Conservation (phyloP, 495 filamentous ascomycete species). For the Penicillium turbatum region DNA sequence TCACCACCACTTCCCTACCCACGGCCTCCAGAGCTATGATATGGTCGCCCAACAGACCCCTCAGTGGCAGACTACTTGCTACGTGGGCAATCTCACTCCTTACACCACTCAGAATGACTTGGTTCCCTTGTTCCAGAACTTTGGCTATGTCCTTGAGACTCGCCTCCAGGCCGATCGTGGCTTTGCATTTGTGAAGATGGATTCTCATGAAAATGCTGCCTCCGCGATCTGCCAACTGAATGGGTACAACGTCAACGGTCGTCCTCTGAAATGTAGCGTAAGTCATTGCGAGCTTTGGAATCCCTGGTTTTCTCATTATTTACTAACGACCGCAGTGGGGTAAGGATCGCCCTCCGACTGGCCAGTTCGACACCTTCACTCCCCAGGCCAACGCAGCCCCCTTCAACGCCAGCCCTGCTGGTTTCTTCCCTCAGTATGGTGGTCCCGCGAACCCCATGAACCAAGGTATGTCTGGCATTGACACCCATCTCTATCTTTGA, state of each 20-base stretch:
- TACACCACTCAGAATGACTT: conserved; percentile 97
- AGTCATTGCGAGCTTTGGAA: conserved; percentile 33
- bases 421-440: conserved; percentile 90
- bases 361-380: conserved; percentile 77
- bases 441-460: conserved; percentile 70
- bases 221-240: conserved; percentile 98
- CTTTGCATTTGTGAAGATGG: conserved; percentile 99
- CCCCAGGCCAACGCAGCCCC: conserved; percentile 53
- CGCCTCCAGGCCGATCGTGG: conserved; percentile 97
- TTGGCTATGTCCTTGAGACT: conserved; percentile 94
- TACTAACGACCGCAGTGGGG: conserved; percentile 70
- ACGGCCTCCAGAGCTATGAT: conserved; percentile 94
- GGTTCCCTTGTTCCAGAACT: conserved; percentile 95
- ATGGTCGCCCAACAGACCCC: conserved; percentile 98
- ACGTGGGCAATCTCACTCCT: conserved; percentile 95
- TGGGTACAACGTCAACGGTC: conserved; percentile 95
- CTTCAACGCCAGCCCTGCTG: conserved; percentile 68
- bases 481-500: conserved; percentile 1
- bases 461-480: conserved; percentile 48
- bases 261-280: conserved; percentile 98
- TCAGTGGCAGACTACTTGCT: conserved; percentile 97
- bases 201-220: conserved; percentile 94
- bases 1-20: conserved; percentile 96
- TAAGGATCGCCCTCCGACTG: conserved; percentile 92
- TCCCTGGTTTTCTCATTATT: neutral